These are phyloP conservation scores for Talaromyces thailandensis DNA, from an alignment of 495 filamentous ascomycete genomes.

Conservation along the genomic window DNA sequence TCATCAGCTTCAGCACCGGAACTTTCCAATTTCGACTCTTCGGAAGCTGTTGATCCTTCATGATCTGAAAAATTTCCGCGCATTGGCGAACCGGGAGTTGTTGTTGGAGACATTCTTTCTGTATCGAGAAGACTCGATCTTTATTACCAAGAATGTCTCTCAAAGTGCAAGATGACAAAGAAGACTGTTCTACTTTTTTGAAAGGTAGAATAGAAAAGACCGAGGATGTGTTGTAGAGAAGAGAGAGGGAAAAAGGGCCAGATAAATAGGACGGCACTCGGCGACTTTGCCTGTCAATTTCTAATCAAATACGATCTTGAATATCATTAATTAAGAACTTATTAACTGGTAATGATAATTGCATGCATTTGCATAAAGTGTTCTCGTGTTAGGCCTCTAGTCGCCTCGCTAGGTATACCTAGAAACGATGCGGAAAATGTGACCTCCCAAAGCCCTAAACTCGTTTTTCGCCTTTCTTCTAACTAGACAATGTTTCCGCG, in stretches of 20 bases:
- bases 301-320: not conserved
- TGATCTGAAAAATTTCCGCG: not conserved
- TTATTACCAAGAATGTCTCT: not conserved
- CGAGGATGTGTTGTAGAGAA: not conserved
- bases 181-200: not conserved
- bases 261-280: not conserved
- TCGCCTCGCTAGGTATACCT: not conserved
- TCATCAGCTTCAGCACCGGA: not conserved
- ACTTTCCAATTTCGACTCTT: not conserved
- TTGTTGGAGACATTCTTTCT: not conserved
- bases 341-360: not conserved
- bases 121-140: not conserved
- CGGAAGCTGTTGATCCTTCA: not conserved
- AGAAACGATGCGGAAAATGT: not conserved
- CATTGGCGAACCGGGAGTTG: not conserved
- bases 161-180: not conserved
- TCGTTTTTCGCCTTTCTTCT: not conserved
- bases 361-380: not conserved
- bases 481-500: not conserved
- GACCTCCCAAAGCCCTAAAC: not conserved
- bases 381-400: not conserved
- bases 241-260: not conserved
- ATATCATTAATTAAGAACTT: not conserved
- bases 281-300: not conserved
- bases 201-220: not conserved